These are phyloP conservation scores for Candida sithepensis DNA, from an alignment of 805 yeast species.

Conservation along the genomic window DNA sequence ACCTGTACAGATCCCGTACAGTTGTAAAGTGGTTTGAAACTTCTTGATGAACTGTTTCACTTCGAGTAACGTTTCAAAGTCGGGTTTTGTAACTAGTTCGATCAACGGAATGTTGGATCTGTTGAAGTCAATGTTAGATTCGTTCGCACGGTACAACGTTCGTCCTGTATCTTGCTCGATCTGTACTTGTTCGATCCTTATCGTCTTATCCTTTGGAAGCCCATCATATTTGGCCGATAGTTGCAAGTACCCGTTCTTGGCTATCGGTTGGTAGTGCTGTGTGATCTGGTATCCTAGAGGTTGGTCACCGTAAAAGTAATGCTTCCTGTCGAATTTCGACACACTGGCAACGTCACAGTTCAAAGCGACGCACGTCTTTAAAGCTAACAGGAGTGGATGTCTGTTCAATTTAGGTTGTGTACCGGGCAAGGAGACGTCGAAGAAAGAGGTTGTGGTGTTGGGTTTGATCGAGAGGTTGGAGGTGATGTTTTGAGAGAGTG, in stretches of 20 bases:
- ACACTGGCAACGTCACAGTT: conserved; percentile 50
- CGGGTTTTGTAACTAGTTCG: conserved; percentile 90
- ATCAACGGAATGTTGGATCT: conserved; percentile 83
- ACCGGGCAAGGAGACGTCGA: conserved; percentile 88
- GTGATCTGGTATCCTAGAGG: conserved; percentile 96
- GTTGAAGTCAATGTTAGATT: conserved; percentile 66
- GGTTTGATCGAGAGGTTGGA: conserved; percentile 45
- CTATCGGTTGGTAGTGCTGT: conserved; percentile 79
- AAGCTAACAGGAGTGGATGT: conserved; percentile 66
- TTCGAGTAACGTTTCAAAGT: conserved; percentile 61
- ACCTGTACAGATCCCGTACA: conserved; percentile 75
- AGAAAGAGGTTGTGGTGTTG: conserved; percentile 68
- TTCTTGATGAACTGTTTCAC: conserved; percentile 79
- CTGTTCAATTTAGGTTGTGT: conserved; percentile 81
- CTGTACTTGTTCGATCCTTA: conserved; percentile 76
- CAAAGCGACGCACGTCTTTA: conserved; percentile 70
- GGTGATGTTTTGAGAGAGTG: conserved; percentile 49
- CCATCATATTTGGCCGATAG: conserved; percentile 53
- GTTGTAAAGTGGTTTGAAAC: conserved; percentile 67
- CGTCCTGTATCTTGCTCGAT: conserved; percentile 95
- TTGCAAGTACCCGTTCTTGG: conserved; percentile 57
- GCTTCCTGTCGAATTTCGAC: conserved; percentile 87
- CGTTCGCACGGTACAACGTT: conserved; percentile 49
- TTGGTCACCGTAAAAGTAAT: conserved; percentile 94
- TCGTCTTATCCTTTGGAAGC: conserved; percentile 38